A percentile compares a stretch with the other conserved stretches of the same genome.
phyloP scores from a whole-genome alignment of 129 eudicot genomes.

The Escallonia herrerae region DNA sequence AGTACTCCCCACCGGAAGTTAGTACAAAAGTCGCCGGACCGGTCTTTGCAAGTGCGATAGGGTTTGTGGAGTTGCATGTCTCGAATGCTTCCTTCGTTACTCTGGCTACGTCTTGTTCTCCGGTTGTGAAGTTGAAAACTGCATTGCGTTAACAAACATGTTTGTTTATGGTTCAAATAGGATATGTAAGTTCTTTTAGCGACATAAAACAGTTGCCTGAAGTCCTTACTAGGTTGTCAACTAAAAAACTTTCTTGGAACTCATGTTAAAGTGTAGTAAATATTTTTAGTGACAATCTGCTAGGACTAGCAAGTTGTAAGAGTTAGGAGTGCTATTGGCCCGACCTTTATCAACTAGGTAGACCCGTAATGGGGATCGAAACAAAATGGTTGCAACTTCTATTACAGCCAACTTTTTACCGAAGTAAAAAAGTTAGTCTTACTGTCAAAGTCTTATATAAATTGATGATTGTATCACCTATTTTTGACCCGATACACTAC shows the following conservation, averaged over 20 bases:
- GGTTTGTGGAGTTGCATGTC: conserved; percentile 15
- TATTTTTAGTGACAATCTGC: background rate
- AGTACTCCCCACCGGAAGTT: conserved; percentile 11
- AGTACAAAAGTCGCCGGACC: conserved; percentile 25
- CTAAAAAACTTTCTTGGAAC: background rate
- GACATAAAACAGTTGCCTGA: no score
- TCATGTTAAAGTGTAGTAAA: background rate
- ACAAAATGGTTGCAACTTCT: no score
- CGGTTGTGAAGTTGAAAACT: conserved; percentile 26
- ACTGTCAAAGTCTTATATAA: no score
- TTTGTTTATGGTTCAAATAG: background rate
- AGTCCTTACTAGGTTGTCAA: no score
- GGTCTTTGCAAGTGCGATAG: conserved; percentile 9
- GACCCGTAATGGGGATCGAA: no score
- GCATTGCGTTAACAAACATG: background rate
- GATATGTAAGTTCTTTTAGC: background rate
- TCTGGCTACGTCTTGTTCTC: conserved; percentile 23
- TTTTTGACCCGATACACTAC: no score
- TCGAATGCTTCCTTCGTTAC: conserved; percentile 28
- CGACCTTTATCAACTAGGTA: no score
- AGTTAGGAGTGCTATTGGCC: no score
- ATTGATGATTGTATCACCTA: no score
- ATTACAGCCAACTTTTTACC: no score
- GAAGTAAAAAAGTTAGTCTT: no score
- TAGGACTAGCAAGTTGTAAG: no score